Percentiles rank a stretch among this genome's conserved stretches.
Evolutionary conservation across 2,329 filamentous ascomycete genomes (phyloP).

Genomic region (Rutstroemia sp.): DNA sequence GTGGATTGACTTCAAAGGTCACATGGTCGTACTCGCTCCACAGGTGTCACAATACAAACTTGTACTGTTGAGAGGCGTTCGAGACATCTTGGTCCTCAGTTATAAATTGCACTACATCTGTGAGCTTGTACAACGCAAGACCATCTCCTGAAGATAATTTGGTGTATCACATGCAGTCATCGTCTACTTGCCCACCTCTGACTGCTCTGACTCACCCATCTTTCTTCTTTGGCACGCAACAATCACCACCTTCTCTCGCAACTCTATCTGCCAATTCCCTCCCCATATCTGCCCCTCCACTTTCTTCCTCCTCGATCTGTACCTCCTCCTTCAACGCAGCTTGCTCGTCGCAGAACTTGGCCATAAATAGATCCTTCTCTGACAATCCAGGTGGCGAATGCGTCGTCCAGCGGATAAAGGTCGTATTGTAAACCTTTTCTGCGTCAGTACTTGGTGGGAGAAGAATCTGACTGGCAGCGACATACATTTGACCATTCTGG

Average conservation of each 20-base stretch:
- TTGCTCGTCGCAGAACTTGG: constrained; percentile 44
- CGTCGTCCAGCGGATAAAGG: constrained; percentile 67
- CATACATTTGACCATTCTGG: constrained; percentile 70
- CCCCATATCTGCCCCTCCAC: constrained; percentile 27
- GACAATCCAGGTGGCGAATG: constrained; percentile 61
- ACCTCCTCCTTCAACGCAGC: not conserved
- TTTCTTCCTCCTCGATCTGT: constrained; percentile 34
- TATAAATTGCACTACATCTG: too few relatives aligned
- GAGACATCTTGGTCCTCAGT: too few relatives aligned
- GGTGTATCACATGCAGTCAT: not conserved
- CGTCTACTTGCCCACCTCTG: not conserved
- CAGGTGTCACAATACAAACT: too few relatives aligned
- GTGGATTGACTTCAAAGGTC: too few relatives aligned
- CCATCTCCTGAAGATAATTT: too few relatives aligned
- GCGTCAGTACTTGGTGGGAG: not conserved
- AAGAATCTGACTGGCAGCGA: constrained; percentile 2
- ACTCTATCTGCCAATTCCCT: constrained; percentile 41
- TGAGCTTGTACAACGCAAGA: too few relatives aligned
- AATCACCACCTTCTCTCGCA: constrained; percentile 41
- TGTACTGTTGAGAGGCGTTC: too few relatives aligned
- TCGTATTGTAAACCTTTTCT: constrained; percentile 58
- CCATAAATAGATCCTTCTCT: constrained; percentile 54
- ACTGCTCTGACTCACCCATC: not conserved
- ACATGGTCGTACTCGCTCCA: too few relatives aligned
- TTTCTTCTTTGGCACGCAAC: constrained; percentile 39